Percentiles rank a stretch among this genome's conserved stretches.
Evolutionary conservation across 345 rosid species (phyloP).

Genomic region (Balakata baccata): DNA sequence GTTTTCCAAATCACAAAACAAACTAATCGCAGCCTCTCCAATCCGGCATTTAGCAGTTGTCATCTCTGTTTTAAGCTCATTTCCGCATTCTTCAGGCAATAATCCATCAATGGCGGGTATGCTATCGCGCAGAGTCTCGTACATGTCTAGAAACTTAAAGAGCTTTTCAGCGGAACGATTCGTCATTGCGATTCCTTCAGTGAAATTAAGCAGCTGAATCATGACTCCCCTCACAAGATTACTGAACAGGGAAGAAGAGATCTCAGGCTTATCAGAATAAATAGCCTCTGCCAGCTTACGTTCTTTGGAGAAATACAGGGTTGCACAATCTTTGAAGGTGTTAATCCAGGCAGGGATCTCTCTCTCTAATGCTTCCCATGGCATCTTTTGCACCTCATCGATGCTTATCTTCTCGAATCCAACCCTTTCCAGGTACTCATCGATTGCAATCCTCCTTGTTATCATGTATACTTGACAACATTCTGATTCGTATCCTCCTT

Average conservation of each 20-base stretch:
- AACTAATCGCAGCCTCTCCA: constrained; percentile 67
- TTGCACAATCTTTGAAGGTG: constrained; percentile 56
- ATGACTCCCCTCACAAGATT: constrained; percentile 48
- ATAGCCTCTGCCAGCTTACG: constrained; percentile 45
- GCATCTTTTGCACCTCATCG: constrained; percentile 79
- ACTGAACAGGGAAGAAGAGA: constrained; percentile 45
- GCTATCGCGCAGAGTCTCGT: constrained; percentile 62
- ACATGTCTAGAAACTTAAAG: constrained; percentile 79
- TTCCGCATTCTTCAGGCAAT: constrained; percentile 40
- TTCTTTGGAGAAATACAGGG: constrained; percentile 53
- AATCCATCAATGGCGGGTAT: constrained; percentile 37
- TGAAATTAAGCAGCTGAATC: constrained; percentile 67
- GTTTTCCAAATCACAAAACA: constrained; percentile 66
- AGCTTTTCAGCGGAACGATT: constrained; percentile 69
- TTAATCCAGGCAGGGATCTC: constrained; percentile 70
- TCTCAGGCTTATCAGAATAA: constrained; percentile 35
- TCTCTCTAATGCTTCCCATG: constrained; percentile 66
- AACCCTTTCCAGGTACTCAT: constrained; percentile 41
- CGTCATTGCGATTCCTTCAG: constrained; percentile 69
- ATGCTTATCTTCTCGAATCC: constrained; percentile 75
- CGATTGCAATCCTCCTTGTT: constrained; percentile 53
- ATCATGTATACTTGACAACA: constrained; percentile 63
- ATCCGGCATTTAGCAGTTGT: constrained; percentile 46
- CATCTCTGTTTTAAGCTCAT: constrained; percentile 53
- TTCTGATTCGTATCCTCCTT: constrained; percentile 63